These are phyloP conservation scores for Orbilia oligospora DNA, from an alignment of 2,329 filamentous ascomycete species.

Conservation along the genomic window DNA sequence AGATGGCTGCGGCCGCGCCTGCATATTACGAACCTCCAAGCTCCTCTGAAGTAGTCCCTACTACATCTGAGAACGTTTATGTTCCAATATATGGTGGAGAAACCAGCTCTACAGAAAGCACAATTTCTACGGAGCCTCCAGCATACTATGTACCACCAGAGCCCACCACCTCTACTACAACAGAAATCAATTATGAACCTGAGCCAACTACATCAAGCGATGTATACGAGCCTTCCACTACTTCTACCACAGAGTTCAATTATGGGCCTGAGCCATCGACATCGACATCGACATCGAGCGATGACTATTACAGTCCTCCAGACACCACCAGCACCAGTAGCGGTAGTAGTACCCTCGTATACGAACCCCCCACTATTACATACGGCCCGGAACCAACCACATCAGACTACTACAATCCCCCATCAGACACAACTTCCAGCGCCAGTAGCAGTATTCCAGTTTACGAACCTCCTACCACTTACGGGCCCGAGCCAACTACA, in stretches of 20 bases:
- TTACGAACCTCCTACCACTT: slow-evolving; percentile 17
- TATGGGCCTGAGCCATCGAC: slow-evolving; percentile 13
- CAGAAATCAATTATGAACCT: not conserved
- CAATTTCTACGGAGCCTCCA: slow-evolving; percentile 2
- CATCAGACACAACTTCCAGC: slow-evolving; percentile 26
- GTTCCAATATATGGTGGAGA: slow-evolving; percentile 20
- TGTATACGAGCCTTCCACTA: slow-evolving; percentile 14
- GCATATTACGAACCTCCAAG: slow-evolving; percentile 18
- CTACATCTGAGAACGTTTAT: slow-evolving; percentile 27
- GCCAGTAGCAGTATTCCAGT: not conserved
- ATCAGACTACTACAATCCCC: slow-evolving; percentile 30
- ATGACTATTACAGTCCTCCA: slow-evolving; percentile 1
- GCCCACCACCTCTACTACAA: slow-evolving; percentile 7
- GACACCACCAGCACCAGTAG: slow-evolving; percentile 6
- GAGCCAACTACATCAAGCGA: slow-evolving; percentile 17
- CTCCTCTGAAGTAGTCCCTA: slow-evolving; percentile 1
- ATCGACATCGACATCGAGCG: slow-evolving; percentile 16
- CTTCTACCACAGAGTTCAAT: not conserved
- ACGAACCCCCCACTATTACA: not conserved
- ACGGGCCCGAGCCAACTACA: slow-evolving; percentile 20
- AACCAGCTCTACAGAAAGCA: slow-evolving; percentile 15
- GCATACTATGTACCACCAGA: slow-evolving; percentile 13
- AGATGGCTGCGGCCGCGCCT: slow-evolving; percentile 27
- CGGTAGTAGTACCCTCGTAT: not conserved
- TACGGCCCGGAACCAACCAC: slow-evolving; percentile 8